phyloP scores from a whole-genome alignment of 352 stramenopile species.

The Phytophthora ohioensis region DNA sequence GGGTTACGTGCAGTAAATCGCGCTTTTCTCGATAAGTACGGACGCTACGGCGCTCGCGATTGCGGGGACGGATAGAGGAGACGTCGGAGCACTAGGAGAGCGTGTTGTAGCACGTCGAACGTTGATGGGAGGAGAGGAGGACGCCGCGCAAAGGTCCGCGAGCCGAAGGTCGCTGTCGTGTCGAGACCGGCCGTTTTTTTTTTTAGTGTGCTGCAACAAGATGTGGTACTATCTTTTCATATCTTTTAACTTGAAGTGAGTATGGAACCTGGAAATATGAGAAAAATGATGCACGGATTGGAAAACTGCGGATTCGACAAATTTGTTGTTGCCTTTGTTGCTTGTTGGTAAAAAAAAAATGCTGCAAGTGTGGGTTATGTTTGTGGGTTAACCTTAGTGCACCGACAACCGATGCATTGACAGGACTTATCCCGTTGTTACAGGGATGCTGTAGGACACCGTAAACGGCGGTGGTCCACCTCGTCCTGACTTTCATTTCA shows the following conservation, averaged over 20 bases:
- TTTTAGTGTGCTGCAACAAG: not conserved
- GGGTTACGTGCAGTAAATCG: not conserved
- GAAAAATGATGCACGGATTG: constrained; percentile 5
- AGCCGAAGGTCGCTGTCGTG: constrained; percentile 26
- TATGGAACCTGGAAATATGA: constrained; percentile 3
- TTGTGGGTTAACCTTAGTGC: too few species aligned
- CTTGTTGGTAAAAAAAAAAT: too few species aligned
- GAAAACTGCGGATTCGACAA: too few species aligned
- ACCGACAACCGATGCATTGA: too few species aligned
- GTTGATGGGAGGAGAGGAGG: not conserved
- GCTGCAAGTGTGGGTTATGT: too few species aligned
- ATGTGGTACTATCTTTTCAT: constrained; percentile 24
- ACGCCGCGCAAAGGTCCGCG: not conserved
- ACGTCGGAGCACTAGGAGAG: not conserved
- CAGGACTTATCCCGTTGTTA: too few species aligned
- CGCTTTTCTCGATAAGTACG: constrained; percentile 26
- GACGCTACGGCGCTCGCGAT: constrained; percentile 15
- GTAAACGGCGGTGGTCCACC: too few species aligned
- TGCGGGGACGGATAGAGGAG: constrained; percentile 4
- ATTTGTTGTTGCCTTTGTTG: too few species aligned
- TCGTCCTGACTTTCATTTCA: too few species aligned
- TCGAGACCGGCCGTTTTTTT: not conserved
- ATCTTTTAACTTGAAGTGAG: constrained; percentile 12
- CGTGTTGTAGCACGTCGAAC: not conserved
- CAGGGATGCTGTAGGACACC: too few species aligned